Evolutionary conservation across 148 eudicot genomes (phyloP).

Genomic region (Bassia scoparia): DNA sequence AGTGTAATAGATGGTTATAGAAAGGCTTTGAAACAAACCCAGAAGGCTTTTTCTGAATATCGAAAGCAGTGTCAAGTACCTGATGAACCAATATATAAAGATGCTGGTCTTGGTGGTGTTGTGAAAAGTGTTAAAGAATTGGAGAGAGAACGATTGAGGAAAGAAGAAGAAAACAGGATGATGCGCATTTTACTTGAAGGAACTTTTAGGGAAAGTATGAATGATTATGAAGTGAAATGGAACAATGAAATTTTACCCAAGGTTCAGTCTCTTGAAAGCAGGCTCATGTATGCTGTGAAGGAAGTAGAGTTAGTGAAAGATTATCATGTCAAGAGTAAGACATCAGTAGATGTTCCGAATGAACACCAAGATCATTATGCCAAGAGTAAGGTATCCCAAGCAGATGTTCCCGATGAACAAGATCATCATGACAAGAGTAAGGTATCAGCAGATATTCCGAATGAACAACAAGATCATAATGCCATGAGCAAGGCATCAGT

Average conservation of each 20-base stretch:
- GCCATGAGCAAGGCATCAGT: not conserved
- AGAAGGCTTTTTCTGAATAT: conserved; percentile 52
- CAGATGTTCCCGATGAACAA: not conserved
- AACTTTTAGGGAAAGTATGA: conserved; percentile 20
- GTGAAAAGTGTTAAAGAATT: conserved; percentile 58
- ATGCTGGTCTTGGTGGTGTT: conserved; percentile 81
- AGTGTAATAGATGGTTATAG: conserved; percentile 66
- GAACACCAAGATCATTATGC: too few species aligned
- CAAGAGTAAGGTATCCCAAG: conserved; percentile 8
- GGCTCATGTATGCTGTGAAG: conserved; percentile 36
- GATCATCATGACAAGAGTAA: conserved; percentile 3
- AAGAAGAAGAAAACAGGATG: conserved; percentile 55
- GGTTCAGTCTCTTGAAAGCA: conserved; percentile 31
- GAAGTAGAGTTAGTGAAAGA: conserved; percentile 35
- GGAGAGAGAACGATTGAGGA: conserved; percentile 50
- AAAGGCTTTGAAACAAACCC: conserved; percentile 58
- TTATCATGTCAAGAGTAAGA: not conserved
- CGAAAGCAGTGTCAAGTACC: conserved; percentile 42
- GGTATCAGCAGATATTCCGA: not conserved
- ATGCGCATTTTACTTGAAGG: conserved; percentile 28
- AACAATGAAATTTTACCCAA: conserved; percentile 20
- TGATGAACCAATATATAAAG: conserved; percentile 73
- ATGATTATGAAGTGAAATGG: conserved; percentile 24
- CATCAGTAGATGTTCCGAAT: not conserved
- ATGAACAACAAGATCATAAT: not conserved